These are phyloP conservation scores for Croton setiger DNA, from an alignment of 441 rosid genomes.

Conservation along the genomic window DNA sequence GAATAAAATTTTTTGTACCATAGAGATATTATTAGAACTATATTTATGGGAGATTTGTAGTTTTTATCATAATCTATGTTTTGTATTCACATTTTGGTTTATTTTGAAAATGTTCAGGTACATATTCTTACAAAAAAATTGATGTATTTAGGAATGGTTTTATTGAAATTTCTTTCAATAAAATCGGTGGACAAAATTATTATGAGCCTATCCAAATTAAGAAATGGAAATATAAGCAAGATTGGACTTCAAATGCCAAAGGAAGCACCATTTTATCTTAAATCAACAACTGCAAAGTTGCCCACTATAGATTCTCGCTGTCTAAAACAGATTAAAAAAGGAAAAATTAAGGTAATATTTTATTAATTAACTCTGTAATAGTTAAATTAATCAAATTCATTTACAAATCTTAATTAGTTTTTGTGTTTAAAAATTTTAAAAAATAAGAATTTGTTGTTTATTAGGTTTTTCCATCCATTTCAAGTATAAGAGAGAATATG, in stretches of 20 bases:
- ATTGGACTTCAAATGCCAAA: slow-evolving; percentile 46
- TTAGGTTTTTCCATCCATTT: slow-evolving; percentile 31
- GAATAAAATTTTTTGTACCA: no score
- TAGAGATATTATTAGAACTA: no score
- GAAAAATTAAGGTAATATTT: slow-evolving; percentile 27
- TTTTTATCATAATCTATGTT: no score
- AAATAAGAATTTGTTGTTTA: no score
- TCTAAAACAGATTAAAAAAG: slow-evolving; percentile 26
- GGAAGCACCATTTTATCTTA: slow-evolving; percentile 38
- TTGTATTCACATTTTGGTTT: no score
- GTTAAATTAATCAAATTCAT: no score
- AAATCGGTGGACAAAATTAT: slow-evolving; percentile 34
- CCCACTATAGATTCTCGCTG: slow-evolving; percentile 58
- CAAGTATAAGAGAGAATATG: slow-evolving; percentile 21
- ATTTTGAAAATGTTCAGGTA: slow-evolving; percentile 23
- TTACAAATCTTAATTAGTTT: no score
- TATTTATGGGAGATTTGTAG: no score
- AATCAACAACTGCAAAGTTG: slow-evolving; percentile 33
- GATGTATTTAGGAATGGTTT: slow-evolving; percentile 34
- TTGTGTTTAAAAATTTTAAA: no score
- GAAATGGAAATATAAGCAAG: slow-evolving; percentile 27
- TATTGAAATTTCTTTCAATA: slow-evolving; percentile 31
- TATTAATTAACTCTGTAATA: no score
- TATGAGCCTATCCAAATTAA: slow-evolving; percentile 20
- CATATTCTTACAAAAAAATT: slow-evolving; percentile 41